These are phyloP conservation scores for Caloboletus inedulis DNA, from an alignment of 1,284 basidiomycete species.

Conservation along the genomic window DNA sequence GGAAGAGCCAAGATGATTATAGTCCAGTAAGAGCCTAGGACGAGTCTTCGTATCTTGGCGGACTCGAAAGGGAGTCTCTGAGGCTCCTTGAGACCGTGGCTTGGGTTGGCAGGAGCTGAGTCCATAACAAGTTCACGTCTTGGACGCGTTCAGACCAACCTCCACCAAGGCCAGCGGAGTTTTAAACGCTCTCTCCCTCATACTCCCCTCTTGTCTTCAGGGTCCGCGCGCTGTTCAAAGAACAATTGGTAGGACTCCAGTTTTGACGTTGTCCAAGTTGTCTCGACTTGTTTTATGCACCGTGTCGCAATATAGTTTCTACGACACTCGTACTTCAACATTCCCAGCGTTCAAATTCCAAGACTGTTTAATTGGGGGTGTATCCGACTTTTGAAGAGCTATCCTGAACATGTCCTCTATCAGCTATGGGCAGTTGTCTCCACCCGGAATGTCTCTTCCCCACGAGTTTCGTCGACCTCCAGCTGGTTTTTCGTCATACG, in stretches of 20 bases:
- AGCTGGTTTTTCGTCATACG: slow-evolving; percentile 25
- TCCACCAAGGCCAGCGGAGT: slow-evolving; percentile 27
- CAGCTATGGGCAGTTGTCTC: slow-evolving; percentile 27
- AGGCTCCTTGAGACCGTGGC: slow-evolving; percentile 43
- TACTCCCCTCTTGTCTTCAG: slow-evolving; percentile 19
- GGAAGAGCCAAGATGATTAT: slow-evolving; percentile 73
- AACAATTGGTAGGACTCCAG: slow-evolving; percentile 7
- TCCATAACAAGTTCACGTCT: slow-evolving; percentile 25
- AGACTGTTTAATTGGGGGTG: slow-evolving; percentile 6
- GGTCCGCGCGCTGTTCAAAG: slow-evolving; percentile 11
- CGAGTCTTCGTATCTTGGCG: slow-evolving; percentile 46
- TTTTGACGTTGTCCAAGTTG: neutral
- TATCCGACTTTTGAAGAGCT: slow-evolving; percentile 4
- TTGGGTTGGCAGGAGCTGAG: slow-evolving; percentile 7
- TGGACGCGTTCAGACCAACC: slow-evolving; percentile 7
- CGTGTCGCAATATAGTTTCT: slow-evolving; percentile 4
- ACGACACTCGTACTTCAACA: slow-evolving; percentile 5
- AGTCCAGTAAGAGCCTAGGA: slow-evolving; percentile 73
- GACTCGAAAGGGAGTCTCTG: slow-evolving; percentile 53
- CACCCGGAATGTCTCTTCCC: slow-evolving; percentile 22
- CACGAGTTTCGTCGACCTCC: slow-evolving; percentile 32
- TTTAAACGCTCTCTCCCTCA: slow-evolving; percentile 30
- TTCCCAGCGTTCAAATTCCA: slow-evolving; percentile 9
- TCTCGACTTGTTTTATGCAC: slow-evolving; percentile 8
- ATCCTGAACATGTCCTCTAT: slow-evolving; percentile 28